A percentile compares a stretch with the other conserved stretches of the same genome.
These are phyloP conservation scores for Zoysia japonica DNA, from an alignment of 176 grass and related monocot genomes.

Conservation along the genomic window DNA sequence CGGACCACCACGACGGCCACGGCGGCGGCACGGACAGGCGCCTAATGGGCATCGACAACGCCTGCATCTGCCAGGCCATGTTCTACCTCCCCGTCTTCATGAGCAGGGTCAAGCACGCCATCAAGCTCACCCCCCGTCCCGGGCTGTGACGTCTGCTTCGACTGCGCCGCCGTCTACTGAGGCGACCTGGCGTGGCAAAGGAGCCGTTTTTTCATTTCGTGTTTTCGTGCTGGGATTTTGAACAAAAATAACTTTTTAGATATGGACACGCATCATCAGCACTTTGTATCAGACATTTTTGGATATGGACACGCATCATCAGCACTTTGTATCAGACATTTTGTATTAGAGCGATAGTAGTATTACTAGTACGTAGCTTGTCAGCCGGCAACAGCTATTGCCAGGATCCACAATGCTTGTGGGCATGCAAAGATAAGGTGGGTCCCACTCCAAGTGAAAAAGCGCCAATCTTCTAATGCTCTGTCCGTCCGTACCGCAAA, in stretches of 20 bases:
- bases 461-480: too few relatives aligned
- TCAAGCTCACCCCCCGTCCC: constrained; percentile 57
- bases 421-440: too few relatives aligned
- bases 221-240: background rate
- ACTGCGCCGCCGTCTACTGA: constrained; percentile 50
- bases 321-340: background rate
- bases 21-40: constrained; percentile 60
- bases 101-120: constrained; percentile 66
- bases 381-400: too few relatives aligned
- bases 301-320: background rate
- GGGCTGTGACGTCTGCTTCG: constrained; percentile 69
- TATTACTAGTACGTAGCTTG: too few relatives aligned
- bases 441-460: too few relatives aligned
- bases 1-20: background rate
- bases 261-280: too few relatives aligned
- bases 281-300: too few relatives aligned
- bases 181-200: background rate
- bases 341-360: background rate
- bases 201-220: constrained; percentile 8
- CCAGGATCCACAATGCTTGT: too few relatives aligned
- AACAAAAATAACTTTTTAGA: background rate
- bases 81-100: constrained; percentile 66
- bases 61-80: constrained; percentile 76
- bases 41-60: constrained; percentile 66
- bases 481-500: too few relatives aligned